Evolutionary conservation across 2,329 filamentous ascomycete species (phyloP), one percentile per base, ranked within the genome.

Genomic region (Shiraia bambusicola): DNA sequence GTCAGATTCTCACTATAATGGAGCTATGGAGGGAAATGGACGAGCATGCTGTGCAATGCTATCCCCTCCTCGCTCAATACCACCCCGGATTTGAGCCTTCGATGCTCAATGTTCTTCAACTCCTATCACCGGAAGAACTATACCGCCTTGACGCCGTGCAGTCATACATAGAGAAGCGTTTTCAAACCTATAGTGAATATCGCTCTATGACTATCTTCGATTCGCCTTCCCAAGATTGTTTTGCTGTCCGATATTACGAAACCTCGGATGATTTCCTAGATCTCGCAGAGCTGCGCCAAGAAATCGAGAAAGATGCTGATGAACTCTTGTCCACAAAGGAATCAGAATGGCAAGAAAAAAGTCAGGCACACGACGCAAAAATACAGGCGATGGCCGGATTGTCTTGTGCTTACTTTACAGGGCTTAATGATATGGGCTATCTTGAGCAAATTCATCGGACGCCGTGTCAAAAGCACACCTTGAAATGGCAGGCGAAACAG

Each of bases 1-100:
- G 63, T 0, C 72, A 78, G 51, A 60, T 85, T 0, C 68, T 87
- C 1, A 72, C 67, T 6, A 30, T 81, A 0, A 74, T 86, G 55
- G 76, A 80, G 35, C 49, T 83, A 0, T 87, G 82, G 83, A 58
- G 77, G 3, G 52, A 59, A 1, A 72, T 85, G 58, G 84, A 87
- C 47, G 52, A 66, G 9, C 61, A 56, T n/a, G 75, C 76, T 0
- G 61, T 70, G 0, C 9, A 31, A 0, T 45, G 48, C 0, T 79
- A 70, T 33, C 74, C 76, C 0, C 57, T 84, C 0, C 61, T 87
- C 0, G 22, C 34, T 0, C 63, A 78, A 0, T 83, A 76, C 37
- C 69, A 76, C 10, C 78, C 82, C 0, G 66, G 70, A 0, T 77
- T 87, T 33, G 48, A 61, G 0, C 63, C 76, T 0, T 67, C 75